These are phyloP conservation scores for Venturia oleaginea DNA, from an alignment of 2,329 filamentous ascomycete species.

Conservation along the genomic window DNA sequence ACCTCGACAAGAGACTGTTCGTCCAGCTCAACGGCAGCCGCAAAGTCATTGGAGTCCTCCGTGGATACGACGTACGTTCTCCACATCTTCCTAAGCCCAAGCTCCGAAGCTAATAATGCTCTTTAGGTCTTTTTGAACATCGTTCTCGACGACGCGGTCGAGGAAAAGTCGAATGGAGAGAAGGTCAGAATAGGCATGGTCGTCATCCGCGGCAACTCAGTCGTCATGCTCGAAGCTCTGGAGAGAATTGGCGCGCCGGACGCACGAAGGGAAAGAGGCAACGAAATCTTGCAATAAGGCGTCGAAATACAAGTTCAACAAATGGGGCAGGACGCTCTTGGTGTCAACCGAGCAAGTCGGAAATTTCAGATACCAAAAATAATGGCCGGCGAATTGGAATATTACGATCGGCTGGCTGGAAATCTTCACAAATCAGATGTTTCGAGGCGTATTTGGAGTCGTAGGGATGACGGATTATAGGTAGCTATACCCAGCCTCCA, in stretches of 20 bases:
- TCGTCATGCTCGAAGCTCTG: conserved; percentile 83
- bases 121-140: conserved; percentile 92
- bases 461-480: neutral
- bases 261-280: conserved; percentile 3
- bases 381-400: neutral
- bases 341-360: neutral
- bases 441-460: neutral
- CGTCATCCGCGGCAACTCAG: conserved; percentile 94
- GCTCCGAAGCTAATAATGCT: neutral
- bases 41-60: conserved; percentile 88
- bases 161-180: conserved; percentile 86
- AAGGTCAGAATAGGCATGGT: conserved; percentile 90
- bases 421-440: neutral
- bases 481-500: conserved; percentile 7
- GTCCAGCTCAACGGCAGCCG: conserved; percentile 96
- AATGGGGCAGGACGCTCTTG: neutral
- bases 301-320: neutral
- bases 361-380: neutral
- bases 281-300: neutral
- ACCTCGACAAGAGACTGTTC: conserved; percentile 97
- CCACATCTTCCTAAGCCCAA: neutral
- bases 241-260: conserved; percentile 5
- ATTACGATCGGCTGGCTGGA: neutral
- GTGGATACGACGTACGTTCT: conserved; percentile 81
- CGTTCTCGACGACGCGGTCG: conserved; percentile 90